Base-by-base conservation (phyloP, 148 eudicot species). In the Limonium bicolor region DNA sequence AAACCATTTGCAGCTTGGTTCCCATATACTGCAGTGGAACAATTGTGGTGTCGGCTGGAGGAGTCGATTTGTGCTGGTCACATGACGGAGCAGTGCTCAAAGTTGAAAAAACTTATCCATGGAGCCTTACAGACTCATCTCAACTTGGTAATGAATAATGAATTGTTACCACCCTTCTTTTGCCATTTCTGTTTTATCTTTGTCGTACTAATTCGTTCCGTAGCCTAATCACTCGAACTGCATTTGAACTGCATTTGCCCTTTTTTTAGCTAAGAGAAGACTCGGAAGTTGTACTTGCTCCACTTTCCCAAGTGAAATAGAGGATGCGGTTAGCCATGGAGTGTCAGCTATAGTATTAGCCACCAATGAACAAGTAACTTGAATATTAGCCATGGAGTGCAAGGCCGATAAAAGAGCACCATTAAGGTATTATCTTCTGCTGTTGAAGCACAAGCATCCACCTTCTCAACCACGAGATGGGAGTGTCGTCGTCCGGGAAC, bases 11-110 rank as follows among this genome's bases (percentile, higher is more conserved):
- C 86, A 45, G 76, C 74, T 59, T 90, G 99, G 95, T 90, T 90
- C 61, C 99, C 99, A 6, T 90, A 90, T 58, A 71, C 93, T 36
- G 58, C 80, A 20, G 62, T 90, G 32, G 88, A 85, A 61, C 93
- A 74, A 10, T 51, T 90, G 46, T 90, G 99, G 95, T 64, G 78
- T 66, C 70, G 66, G 26, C 95, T 90, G 45, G 94, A 78, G 54
- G 82, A 81, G 40, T 67, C 77, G 7, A 69, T 75, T 45, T 68
- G 56, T 46, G 50, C 41, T 33, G 87, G 92, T 53, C 83, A 84
- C 60, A 84, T 74, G 92, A 53, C 58, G 54, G 80, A 80, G 41
- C 95, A 80, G 26, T 69, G 82, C 64, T 69, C 73, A 51, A 90
- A 90, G 62, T 73, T 85, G 34, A 90, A 73, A 62, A 69, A 20